Evolutionary conservation across 2,329 filamentous ascomycete genomes (phyloP), one percentile per base, ranked within the genome.

Genomic region (Pseudogymnoascus sp.): DNA sequence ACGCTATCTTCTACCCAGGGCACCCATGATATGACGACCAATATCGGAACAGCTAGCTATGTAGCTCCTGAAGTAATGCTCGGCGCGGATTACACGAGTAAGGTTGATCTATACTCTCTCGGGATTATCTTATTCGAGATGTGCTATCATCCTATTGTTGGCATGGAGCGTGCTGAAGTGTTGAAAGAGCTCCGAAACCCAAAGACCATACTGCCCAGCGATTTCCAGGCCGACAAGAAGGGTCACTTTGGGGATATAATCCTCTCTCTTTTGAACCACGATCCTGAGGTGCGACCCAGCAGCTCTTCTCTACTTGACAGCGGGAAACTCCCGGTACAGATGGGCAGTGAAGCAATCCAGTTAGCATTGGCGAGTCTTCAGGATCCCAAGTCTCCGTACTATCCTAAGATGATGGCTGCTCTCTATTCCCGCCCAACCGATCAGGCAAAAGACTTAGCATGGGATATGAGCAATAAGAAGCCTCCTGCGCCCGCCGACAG

Each of bases 41-140:
- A 84, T 70, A 84, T 88, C 60, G 85, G 85, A 6, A 99, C 95
- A 12, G 88, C 91, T 0, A 89, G 95, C 64, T 99, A 99, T 71
- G 90, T 96, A 63, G 95, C 95, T 0, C 95, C 95, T 0, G 95
- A 99, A 75, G 85, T 99, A 63, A 83, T 83, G 5, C 86, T 86
- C 5, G 83, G 83, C 34, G 89, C 88, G 3, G 87, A 87, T 66
- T 97, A 97, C 73, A 96, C 90, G 65, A 87, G 91, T 64, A 97
- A 97, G 75, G 93, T 97, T 1, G 95, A 99, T 77, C 86, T 99
- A 93, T 99, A 95, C 73, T 97, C 93, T 0, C 81, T 99, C 45
- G 95, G 95, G 0, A 90, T 99, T 67, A 97, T 99, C 64, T 96
- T 99, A 77, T 97, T 97, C 69, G 95, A 99, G 75, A 99, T 99